Conservation (phyloP, 306 rosid genomes). For the Dalbergia oliveri region DNA sequence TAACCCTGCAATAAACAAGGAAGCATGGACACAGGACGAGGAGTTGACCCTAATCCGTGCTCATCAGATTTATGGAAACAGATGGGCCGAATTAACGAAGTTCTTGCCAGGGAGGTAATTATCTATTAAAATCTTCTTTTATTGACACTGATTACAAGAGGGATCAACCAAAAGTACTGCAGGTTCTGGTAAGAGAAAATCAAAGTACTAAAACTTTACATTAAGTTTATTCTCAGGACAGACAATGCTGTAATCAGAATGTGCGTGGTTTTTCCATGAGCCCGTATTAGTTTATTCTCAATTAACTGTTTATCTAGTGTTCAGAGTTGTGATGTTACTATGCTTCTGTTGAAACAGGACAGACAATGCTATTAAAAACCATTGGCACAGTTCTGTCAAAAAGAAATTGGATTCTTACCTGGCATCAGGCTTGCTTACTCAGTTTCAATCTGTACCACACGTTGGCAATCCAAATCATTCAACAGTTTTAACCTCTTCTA, state of each 20-base stretch:
- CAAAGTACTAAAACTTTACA: not conserved
- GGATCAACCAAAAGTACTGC: conserved; percentile 6
- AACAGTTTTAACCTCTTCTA: conserved; percentile 63
- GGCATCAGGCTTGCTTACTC: conserved; percentile 89
- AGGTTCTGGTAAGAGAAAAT: conserved; percentile 21
- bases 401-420: conserved; percentile 97
- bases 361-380: conserved; percentile 98
- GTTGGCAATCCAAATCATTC: conserved; percentile 66
- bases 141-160: conserved; percentile 3
- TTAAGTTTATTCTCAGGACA: no score
- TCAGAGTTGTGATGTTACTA: conserved; percentile 22
- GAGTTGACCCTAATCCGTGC: conserved; percentile 93
- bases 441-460: conserved; percentile 67
- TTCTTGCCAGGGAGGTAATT: conserved; percentile 92
- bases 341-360: conserved; percentile 81
- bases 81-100: conserved; percentile 97
- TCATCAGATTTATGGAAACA: conserved; percentile 92
- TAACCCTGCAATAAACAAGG: conserved; percentile 94
- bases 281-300: conserved; percentile 21
- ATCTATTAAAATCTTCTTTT: not conserved
- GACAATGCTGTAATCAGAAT: conserved; percentile 18
- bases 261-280: conserved; percentile 21
- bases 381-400: conserved; percentile 99
- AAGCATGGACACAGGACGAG: conserved; percentile 99
- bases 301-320: conserved; percentile 26